Evolutionary conservation across 495 filamentous ascomycete genomes (phyloP).

Genomic region (Achaetomiella virescens): DNA sequence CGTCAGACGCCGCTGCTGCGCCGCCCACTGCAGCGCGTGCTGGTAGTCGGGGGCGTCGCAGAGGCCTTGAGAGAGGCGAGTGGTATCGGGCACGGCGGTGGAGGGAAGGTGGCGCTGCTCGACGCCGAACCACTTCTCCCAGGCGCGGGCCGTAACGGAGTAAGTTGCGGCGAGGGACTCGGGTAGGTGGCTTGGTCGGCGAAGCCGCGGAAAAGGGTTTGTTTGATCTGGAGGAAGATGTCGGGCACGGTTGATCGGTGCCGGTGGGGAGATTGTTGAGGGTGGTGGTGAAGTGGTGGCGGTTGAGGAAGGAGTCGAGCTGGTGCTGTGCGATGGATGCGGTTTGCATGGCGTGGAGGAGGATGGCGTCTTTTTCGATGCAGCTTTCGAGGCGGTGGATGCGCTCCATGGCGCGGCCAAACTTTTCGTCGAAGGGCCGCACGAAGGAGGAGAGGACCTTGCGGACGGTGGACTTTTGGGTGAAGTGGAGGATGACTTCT

Average conservation of each 20-base stretch:
- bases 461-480: constrained; percentile 2
- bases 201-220: constrained; percentile 12
- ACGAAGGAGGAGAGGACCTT: constrained; percentile 4
- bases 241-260: background rate
- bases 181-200: constrained; percentile 11
- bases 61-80: constrained; percentile 9
- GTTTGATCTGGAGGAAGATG: constrained; percentile 14
- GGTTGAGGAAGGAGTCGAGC: constrained; percentile 3
- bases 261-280: background rate
- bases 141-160: constrained; percentile 14
- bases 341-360: constrained; percentile 6
- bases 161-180: constrained; percentile 16
- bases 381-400: constrained; percentile 7
- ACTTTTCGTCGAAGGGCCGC: constrained; percentile 10
- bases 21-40: constrained; percentile 18
- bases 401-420: constrained; percentile 11
- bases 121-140: constrained; percentile 14
- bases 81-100: background rate
- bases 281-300: background rate
- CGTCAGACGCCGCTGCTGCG: background rate
- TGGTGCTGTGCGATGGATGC: constrained; percentile 7
- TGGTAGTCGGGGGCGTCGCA: constrained; percentile 20
- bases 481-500: constrained; percentile 10
- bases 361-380: constrained; percentile 13
- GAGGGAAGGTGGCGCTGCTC: constrained; percentile 15